Conservation (phyloP, 208 protist species). For the Herpetomonas tarakana region DNA sequence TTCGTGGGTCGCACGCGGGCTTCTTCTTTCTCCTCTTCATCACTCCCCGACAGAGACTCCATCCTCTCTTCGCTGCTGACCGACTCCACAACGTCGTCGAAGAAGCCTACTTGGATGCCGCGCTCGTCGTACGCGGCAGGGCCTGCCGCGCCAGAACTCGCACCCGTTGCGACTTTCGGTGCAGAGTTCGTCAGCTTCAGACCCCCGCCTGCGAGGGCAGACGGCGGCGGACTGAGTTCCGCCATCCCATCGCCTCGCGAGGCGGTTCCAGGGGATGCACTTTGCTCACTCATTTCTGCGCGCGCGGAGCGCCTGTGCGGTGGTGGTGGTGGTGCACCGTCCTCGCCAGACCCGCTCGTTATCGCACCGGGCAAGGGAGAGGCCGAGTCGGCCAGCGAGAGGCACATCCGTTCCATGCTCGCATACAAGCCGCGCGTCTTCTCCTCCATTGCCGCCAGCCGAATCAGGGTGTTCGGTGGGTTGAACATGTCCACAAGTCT, state of each 20-base stretch:
- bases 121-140: not conserved
- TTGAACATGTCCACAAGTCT: constrained; percentile 47
- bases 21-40: too few species aligned
- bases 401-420: not conserved
- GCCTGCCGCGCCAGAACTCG: not conserved
- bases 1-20: too few species aligned
- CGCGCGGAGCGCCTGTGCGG: not conserved
- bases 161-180: too few species aligned
- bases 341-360: not conserved
- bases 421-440: constrained; percentile 19
- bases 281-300: too few species aligned
- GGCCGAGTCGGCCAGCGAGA: not conserved
- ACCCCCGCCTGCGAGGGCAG: not conserved
- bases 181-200: not conserved
- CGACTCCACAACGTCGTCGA: not conserved
- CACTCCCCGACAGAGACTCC: too few species aligned
- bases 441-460: constrained; percentile 41
- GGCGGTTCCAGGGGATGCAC: too few species aligned
- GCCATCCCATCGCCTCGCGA: too few species aligned
- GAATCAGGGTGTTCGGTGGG: constrained; percentile 54
- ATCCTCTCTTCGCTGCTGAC: too few species aligned
- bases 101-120: not conserved
- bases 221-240: not conserved
- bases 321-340: not conserved
- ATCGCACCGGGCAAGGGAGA: too few species aligned